Base-by-base conservation (phyloP, 306 rosid genomes). In the Carpinus fangiana region DNA sequence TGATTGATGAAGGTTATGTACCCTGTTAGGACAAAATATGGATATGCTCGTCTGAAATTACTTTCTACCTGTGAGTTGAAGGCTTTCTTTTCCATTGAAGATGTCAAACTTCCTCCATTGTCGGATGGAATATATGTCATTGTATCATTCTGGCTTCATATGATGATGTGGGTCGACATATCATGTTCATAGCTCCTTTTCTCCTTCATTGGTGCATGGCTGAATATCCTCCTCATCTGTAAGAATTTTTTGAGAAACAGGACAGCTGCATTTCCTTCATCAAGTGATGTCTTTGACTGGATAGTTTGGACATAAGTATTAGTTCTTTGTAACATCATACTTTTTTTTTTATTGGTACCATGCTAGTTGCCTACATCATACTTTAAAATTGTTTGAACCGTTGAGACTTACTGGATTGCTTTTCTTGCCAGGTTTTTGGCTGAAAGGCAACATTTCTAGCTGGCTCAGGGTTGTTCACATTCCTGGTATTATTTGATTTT, bases 161-260 rank as follows among this genome's bases (percentile, higher is more conserved):
- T 5, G 69, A 69, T 73, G 59, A 68, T n/a, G 16, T 56, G 50
- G 81, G 31, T 61, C 46, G 21, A 26, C 5, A 53, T 75, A 60
- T 68, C 74, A 72, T 73, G 70, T 75, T 83, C 67, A 64, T 74
- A 52, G 23, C 75, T 78, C n/a, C 71, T 76, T 73, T 74, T 70
- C 68, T 45, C 77, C 79, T 69, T 28, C 65, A 43, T 70, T 91
- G 99, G 99, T 96, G 99, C 86, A 84, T 93, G 92, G 98, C 96
- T 53, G 95, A 96, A 87, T 23, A 23, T 23, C 26, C 26, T 23
- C 1, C 26, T 23, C 90, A 91, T 83, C 82, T 96, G 23, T 98
- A 96, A 88, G 98, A 96, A 88, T 81, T 84, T 80, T 92, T 96
- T 70, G 91, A 78, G 87, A 91, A 91, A 86, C 98, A 96, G 98